Base-by-base conservation (phyloP, 2,329 filamentous ascomycete species). In the Beauveria bassiana region DNA sequence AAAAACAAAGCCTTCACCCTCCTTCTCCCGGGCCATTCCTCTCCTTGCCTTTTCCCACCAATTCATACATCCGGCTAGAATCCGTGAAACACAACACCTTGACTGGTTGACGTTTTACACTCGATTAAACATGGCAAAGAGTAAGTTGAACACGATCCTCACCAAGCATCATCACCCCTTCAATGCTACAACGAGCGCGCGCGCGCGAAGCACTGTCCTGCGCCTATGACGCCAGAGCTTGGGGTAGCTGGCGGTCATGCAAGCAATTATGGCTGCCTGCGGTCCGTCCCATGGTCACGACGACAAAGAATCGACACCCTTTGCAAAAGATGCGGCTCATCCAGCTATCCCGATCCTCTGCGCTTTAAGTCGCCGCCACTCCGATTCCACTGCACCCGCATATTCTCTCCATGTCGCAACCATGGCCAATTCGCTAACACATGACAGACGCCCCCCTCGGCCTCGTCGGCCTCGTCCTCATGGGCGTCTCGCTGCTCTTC, bases 401-500 rank as follows among this genome's bases (percentile, higher is more conserved):
- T 16, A 38, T 38, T 5, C 14, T 14, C 14, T 38, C 34, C 34
- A 38, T 38, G 34, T 38, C 12, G 34, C 34, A 38, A 47, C 12
- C 3, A 22, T 12, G 12, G 24, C 12, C 20, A 50, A 38, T 26
- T 8, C 1, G 8, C 47, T 45, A 42, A 42, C 53, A 31, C 40
- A 3, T 46, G 34, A 34, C 64, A 80, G 78, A 78, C 68, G 72
- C 73, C 28, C 66, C 71, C 55, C 66, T 80, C 47, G 76, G 77
- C 68, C 66, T 78, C 43, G 69, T 69, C 49, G 79, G 75, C 71
- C 70, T 82, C 61, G 45, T 82, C 66, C 75, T 86, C 66, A 74
- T 84, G 66, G 79, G 74, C 63, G 75, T 72, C 54, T 80, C 82
- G 40, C 75, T 83, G 49, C 74, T 84, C 38, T 71, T 86, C 68